Conservation (phyloP, 2,329 filamentous ascomycete species). For the Aspergillus amoenus region DNA sequence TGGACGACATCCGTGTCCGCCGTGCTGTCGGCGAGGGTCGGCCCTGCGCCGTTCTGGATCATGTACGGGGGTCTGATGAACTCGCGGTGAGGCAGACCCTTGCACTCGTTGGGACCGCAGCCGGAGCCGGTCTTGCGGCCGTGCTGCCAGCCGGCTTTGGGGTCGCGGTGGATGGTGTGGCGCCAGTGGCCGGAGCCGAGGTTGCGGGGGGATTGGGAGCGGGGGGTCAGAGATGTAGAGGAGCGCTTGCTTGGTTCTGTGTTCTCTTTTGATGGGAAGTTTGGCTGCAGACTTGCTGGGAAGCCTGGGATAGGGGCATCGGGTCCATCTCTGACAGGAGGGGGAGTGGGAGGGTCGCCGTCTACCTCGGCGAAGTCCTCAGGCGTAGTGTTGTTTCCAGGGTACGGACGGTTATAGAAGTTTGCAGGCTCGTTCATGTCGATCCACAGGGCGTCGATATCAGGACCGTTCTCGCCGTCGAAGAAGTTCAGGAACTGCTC, state of each 20-base stretch:
- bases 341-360: constrained; percentile 57
- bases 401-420: constrained; percentile 57
- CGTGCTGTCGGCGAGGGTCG: constrained; percentile 58
- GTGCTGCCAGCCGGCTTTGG: neutral
- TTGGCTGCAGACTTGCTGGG: constrained; percentile 57
- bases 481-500: constrained; percentile 67
- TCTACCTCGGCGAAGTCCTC: constrained; percentile 49
- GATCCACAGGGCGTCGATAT: constrained; percentile 78
- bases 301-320: constrained; percentile 65
- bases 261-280: constrained; percentile 26
- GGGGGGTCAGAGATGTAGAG: neutral
- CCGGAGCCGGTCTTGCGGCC: neutral
- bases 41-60: constrained; percentile 62
- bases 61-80: constrained; percentile 64
- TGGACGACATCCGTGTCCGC: constrained; percentile 68
- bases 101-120: constrained; percentile 2
- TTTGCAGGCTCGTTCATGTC: constrained; percentile 64
- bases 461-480: constrained; percentile 60
- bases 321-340: constrained; percentile 60
- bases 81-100: constrained; percentile 62
- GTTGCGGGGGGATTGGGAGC: neutral
- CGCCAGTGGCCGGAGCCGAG: constrained; percentile 1
- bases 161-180: neutral
- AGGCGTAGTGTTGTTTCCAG: constrained; percentile 48
- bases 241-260: too few species aligned